Conservation (phyloP, 2,329 filamentous ascomycete genomes). For the Chaetomium sp. region DNA sequence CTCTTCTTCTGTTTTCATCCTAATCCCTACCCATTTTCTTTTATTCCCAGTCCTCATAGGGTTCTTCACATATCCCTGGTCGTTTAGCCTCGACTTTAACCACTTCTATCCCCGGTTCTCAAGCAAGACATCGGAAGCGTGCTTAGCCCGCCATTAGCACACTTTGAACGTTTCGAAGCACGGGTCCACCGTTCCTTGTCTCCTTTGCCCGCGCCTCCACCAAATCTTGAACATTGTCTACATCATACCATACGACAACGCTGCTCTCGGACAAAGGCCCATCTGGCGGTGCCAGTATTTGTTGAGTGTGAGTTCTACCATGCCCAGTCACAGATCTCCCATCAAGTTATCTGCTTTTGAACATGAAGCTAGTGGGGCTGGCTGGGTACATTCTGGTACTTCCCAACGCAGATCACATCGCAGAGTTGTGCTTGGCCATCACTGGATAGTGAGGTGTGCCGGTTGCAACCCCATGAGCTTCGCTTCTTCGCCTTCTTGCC, state of each 20-base stretch:
- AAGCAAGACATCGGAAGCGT: not conserved
- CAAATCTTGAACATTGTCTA: not conserved
- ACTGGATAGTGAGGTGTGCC: not conserved
- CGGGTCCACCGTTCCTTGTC: slow-evolving; percentile 1
- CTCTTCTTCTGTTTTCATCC: not conserved
- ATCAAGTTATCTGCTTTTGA: not conserved
- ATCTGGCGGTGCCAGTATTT: not conserved
- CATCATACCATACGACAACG: not conserved
- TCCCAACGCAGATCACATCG: slow-evolving; percentile 11
- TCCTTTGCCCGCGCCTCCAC: not conserved
- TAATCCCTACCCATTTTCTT: not conserved
- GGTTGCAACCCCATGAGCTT: not conserved
- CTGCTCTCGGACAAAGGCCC: not conserved
- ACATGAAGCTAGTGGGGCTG: not conserved
- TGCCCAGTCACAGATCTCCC: not conserved
- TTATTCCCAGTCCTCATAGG: not conserved
- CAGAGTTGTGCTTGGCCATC: slow-evolving; percentile 9
- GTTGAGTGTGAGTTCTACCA: not conserved
- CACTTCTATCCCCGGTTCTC: not conserved
- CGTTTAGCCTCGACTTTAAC: slow-evolving; percentile 4
- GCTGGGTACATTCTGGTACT: not conserved
- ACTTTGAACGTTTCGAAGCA: slow-evolving; percentile 5
- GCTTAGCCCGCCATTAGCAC: not conserved
- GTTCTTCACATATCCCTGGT: not conserved
- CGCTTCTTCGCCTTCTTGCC: not conserved